Conservation (phyloP, 495 filamentous ascomycete species). For the Apiosordaria backusii region DNA sequence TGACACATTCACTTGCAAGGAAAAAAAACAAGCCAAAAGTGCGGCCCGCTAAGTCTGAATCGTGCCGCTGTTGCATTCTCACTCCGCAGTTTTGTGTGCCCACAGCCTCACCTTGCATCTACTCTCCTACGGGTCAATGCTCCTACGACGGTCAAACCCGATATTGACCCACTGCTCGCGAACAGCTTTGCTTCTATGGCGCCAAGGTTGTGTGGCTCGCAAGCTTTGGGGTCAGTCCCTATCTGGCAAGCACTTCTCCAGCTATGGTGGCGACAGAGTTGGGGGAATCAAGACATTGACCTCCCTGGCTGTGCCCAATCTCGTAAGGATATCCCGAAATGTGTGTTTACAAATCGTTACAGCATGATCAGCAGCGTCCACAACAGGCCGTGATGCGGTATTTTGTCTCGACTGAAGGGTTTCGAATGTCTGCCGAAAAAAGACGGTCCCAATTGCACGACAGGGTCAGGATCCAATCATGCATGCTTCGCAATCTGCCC, state of each 20-base stretch:
- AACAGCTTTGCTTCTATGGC: background rate
- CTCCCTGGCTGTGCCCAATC: background rate
- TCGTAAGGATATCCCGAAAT: background rate
- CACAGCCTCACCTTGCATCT: conserved; percentile 20
- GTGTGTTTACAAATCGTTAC: background rate
- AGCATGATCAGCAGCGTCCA: background rate
- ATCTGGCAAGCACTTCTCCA: background rate
- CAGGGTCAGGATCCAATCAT: conserved; percentile 21
- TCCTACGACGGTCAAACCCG: conserved; percentile 15
- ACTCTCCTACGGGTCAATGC: conserved; percentile 5
- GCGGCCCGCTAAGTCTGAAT: conserved; percentile 17
- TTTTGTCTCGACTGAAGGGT: conserved; percentile 20
- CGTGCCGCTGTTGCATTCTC: conserved; percentile 32
- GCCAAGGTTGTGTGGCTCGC: background rate
- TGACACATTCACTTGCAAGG: conserved; percentile 8
- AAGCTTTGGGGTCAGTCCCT: background rate
- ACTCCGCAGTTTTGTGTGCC: background rate
- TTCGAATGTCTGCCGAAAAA: conserved; percentile 11
- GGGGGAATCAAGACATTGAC: background rate
- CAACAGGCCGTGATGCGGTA: conserved; percentile 17
- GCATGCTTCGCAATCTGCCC: conserved; percentile 27
- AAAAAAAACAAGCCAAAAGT: conserved; percentile 11
- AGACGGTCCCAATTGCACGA: conserved; percentile 20
- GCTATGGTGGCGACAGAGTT: background rate
- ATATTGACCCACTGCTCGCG: background rate